Conservation (phyloP, 495 filamentous ascomycete species). For the Penicillium bovifimosum region DNA sequence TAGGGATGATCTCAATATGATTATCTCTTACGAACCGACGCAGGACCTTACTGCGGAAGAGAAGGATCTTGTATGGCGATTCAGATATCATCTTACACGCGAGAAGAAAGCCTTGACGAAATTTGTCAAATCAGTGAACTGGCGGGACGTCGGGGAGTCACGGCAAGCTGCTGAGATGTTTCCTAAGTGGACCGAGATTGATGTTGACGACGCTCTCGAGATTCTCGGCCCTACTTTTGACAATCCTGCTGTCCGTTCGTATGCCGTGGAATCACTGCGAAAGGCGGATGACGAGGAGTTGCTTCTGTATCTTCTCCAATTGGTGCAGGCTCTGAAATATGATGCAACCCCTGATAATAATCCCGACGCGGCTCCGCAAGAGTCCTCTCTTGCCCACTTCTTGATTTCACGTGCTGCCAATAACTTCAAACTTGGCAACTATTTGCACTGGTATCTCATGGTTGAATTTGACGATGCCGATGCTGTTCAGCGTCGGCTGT, state of each 20-base stretch:
- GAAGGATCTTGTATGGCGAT: slow-evolving; percentile 95
- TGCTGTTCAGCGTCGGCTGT: slow-evolving; percentile 71
- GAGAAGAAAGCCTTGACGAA: slow-evolving; percentile 95
- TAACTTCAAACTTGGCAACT: slow-evolving; percentile 88
- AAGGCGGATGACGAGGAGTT: slow-evolving; percentile 94
- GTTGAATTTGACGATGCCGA: slow-evolving; percentile 88
- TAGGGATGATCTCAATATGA: slow-evolving; percentile 84
- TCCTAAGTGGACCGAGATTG: slow-evolving; percentile 93
- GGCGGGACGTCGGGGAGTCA: slow-evolving; percentile 80
- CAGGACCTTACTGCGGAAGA: slow-evolving; percentile 82
- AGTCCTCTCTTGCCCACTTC: slow-evolving; percentile 87
- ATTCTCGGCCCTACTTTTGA: slow-evolving; percentile 88
- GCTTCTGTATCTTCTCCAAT: slow-evolving; percentile 84
- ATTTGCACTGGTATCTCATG: slow-evolving; percentile 97
- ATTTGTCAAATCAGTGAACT: slow-evolving; percentile 94
- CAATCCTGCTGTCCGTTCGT: slow-evolving; percentile 79
- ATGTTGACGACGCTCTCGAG: slow-evolving; percentile 94
- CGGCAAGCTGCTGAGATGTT: slow-evolving; percentile 86
- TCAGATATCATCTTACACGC: slow-evolving; percentile 84
- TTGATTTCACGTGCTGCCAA: slow-evolving; percentile 78
- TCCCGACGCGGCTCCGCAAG: slow-evolving; percentile 59
- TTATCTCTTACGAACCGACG: slow-evolving; percentile 89
- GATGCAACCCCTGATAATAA: slow-evolving; percentile 63
- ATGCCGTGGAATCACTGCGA: slow-evolving; percentile 84
- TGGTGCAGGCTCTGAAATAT: slow-evolving; percentile 96